Evolutionary conservation across 2,329 filamentous ascomycete species (phyloP).

Genomic region (Diaporthe velutina): DNA sequence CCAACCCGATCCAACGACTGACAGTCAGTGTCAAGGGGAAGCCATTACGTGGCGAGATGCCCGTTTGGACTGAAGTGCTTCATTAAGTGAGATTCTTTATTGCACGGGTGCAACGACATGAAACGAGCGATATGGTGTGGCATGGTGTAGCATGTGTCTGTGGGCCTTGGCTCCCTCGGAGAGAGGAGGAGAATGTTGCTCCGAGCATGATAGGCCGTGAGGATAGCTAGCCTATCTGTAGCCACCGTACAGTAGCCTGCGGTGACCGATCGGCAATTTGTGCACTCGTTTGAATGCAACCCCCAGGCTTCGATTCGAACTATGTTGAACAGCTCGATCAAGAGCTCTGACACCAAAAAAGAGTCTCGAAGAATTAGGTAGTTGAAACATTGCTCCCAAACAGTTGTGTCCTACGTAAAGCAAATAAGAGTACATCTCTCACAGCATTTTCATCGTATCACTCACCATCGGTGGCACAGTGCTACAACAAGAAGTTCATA

Average conservation of each 20-base stretch:
- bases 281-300: neutral
- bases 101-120: slow-evolving; percentile 14
- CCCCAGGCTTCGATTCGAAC: neutral
- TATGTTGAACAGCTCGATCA: neutral
- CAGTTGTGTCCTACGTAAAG: neutral
- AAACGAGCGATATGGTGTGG: slow-evolving; percentile 14
- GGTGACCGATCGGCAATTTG: neutral
- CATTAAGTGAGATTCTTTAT: neutral
- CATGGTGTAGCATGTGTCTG: slow-evolving; percentile 1
- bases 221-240: neutral
- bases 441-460: neutral
- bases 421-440: neutral
- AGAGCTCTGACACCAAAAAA: neutral
- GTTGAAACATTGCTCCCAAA: neutral
- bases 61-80: neutral
- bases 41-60: neutral
- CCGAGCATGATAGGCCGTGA: neutral
- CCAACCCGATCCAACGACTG: neutral
- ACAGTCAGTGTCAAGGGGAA: neutral
- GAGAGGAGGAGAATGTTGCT: neutral
- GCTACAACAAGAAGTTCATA: neutral
- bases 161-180: neutral
- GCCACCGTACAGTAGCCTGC: neutral
- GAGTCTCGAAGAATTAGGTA: neutral
- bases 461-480: neutral